Percentiles rank a stretch among this genome's conserved stretches.
These are phyloP conservation scores for Schizosaccharomyces pombe DNA, from an alignment of 805 yeast species.

Conservation along the genomic window DNA sequence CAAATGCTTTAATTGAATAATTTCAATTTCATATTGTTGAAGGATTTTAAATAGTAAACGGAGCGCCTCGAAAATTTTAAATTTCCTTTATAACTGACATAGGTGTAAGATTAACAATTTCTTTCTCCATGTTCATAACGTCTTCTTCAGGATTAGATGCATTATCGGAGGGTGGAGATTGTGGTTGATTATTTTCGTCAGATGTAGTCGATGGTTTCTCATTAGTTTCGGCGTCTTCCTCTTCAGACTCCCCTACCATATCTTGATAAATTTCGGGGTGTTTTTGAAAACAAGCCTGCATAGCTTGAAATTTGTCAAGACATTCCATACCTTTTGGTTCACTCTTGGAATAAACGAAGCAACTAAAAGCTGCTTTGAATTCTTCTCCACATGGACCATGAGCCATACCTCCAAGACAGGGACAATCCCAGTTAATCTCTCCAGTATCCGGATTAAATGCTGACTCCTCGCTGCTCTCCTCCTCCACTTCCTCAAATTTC, in stretches of 20 bases:
- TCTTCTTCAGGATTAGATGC: too few species aligned
- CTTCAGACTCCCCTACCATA: conserved; percentile 19
- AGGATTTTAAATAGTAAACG: too few species aligned
- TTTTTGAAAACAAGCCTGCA: conserved; percentile 84
- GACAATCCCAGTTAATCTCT: conserved; percentile 98
- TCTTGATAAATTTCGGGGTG: conserved; percentile 87
- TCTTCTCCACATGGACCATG: conserved; percentile 95
- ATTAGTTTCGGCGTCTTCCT: conserved; percentile 6
- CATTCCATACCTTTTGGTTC: conserved; percentile 96
- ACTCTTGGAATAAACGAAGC: conserved; percentile 78
- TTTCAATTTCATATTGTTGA: too few species aligned
- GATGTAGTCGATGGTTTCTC: too few species aligned
- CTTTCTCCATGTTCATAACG: too few species aligned
- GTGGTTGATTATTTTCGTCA: too few species aligned
- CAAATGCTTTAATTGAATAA: too few species aligned
- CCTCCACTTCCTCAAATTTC: not conserved
- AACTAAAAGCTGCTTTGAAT: conserved; percentile 79
- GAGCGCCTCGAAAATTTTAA: too few species aligned
- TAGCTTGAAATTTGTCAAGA: conserved; percentile 58
- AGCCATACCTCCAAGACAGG: conserved; percentile 98
- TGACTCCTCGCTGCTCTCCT: conserved; percentile 17
- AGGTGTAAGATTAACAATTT: too few species aligned
- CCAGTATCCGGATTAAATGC: conserved; percentile 95
- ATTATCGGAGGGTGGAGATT: conserved; percentile 8
- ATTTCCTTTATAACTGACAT: too few species aligned